Conservation (phyloP, 106 monocot species). For the Phalaenopsis aphrodite region DNA sequence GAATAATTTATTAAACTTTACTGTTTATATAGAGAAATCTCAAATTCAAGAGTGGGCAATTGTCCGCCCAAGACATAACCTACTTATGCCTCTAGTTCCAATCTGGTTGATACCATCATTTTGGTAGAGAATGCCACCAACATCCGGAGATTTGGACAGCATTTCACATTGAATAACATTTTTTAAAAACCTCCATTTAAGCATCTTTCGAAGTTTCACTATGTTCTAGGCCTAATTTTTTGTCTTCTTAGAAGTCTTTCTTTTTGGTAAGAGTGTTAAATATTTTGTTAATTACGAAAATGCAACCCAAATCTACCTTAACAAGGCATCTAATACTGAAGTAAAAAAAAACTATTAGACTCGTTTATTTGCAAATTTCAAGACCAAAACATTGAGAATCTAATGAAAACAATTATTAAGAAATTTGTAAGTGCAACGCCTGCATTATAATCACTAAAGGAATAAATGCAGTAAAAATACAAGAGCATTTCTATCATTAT, state of each 20-base stretch:
- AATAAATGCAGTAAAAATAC: not conserved
- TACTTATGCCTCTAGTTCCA: not conserved
- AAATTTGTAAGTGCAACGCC: no score
- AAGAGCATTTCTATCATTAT: not conserved
- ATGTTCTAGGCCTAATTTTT: no score
- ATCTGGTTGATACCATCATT: not conserved
- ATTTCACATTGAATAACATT: no score
- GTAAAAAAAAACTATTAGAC: not conserved
- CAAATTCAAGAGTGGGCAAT: no score
- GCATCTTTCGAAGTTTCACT: no score
- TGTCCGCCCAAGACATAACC: no score
- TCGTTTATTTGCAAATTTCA: not conserved
- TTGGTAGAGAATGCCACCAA: not conserved
- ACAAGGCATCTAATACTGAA: not conserved
- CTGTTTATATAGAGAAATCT: no score
- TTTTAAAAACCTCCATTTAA: no score
- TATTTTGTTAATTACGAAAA: not conserved
- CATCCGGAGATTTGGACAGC: not conserved
- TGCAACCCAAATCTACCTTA: not conserved
- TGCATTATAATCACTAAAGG: not conserved
- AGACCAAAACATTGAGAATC: not conserved
- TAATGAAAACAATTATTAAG: no score
- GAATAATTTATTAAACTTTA: no score
- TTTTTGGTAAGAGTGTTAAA: no score
- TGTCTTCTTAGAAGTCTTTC: no score